These are phyloP conservation scores for Austropuccinia psidii DNA, from an alignment of 1,284 basidiomycete species.

Conservation along the genomic window DNA sequence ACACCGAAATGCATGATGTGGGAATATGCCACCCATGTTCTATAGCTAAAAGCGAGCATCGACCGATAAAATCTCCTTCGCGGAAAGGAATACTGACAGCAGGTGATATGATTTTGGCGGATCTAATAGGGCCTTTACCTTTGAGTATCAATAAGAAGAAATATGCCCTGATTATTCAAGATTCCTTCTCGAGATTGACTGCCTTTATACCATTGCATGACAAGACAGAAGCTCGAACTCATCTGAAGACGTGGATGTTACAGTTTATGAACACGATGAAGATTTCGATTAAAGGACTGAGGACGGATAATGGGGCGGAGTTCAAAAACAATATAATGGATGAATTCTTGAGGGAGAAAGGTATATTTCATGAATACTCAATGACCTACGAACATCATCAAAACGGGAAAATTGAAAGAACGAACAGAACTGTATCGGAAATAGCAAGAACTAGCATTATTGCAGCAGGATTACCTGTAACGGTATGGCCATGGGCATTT, in stretches of 20 bases:
- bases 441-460: not conserved
- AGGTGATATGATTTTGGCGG: not conserved
- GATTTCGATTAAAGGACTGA: not conserved
- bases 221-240: not conserved
- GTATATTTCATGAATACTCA: not conserved
- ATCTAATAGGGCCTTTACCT: not conserved
- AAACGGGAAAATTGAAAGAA: not conserved
- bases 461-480: not conserved
- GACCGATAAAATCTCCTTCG: not conserved
- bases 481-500: not conserved
- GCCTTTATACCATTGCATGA: not conserved
- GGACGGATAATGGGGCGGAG: not conserved
- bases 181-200: not conserved
- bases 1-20: no score
- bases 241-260: not conserved
- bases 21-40: not conserved
- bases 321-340: not conserved
- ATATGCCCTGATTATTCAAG: not conserved
- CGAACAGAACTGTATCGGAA: not conserved
- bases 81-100: not conserved
- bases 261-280: not conserved
- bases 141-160: not conserved
- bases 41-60: not conserved
- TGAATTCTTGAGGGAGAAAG: not conserved
- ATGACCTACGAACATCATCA: conserved; percentile 2